Conservation (phyloP, 768 basidiomycete species). For the Pisolithus albus region DNA sequence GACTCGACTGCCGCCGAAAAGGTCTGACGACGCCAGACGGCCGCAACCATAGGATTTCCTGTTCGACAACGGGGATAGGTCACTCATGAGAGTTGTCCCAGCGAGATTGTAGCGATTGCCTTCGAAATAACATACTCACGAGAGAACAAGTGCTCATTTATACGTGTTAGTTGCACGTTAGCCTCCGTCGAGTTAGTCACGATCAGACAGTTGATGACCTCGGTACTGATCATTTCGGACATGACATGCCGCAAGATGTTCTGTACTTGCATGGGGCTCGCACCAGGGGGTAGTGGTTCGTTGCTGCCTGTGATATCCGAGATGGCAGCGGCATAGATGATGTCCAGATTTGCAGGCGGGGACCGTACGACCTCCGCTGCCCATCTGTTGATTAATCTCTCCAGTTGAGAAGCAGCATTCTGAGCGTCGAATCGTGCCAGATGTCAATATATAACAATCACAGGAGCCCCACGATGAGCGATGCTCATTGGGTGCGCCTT, state of each 20-base stretch:
- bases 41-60: slow-evolving; percentile 86
- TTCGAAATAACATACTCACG: slow-evolving; percentile 41
- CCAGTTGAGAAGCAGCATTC: slow-evolving; percentile 78
- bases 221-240: slow-evolving; percentile 65
- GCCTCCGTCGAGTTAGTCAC: slow-evolving; percentile 83
- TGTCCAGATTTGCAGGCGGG: slow-evolving; percentile 47
- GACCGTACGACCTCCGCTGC: slow-evolving; percentile 65
- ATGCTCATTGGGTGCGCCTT: neutral
- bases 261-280: slow-evolving; percentile 67
- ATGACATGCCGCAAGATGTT: slow-evolving; percentile 76
- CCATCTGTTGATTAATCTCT: slow-evolving; percentile 83
- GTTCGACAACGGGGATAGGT: neutral
- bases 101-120: neutral
- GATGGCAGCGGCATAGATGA: slow-evolving; percentile 53
- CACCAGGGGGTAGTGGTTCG: slow-evolving; percentile 38
- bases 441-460: too few species aligned
- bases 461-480: neutral
- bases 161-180: slow-evolving; percentile 75
- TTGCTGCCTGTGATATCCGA: slow-evolving; percentile 49
- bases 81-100: too few species aligned
- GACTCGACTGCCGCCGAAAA: slow-evolving; percentile 81
- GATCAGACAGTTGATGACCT: slow-evolving; percentile 78
- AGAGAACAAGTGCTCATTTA: slow-evolving; percentile 83
- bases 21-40: slow-evolving; percentile 86
- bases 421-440: slow-evolving; percentile 20